A percentile compares a stretch with the other conserved stretches of the same genome.
These are phyloP conservation scores for Oryza meyeriana DNA, from an alignment of 176 grass and related monocot genomes.

Conservation along the genomic window DNA sequence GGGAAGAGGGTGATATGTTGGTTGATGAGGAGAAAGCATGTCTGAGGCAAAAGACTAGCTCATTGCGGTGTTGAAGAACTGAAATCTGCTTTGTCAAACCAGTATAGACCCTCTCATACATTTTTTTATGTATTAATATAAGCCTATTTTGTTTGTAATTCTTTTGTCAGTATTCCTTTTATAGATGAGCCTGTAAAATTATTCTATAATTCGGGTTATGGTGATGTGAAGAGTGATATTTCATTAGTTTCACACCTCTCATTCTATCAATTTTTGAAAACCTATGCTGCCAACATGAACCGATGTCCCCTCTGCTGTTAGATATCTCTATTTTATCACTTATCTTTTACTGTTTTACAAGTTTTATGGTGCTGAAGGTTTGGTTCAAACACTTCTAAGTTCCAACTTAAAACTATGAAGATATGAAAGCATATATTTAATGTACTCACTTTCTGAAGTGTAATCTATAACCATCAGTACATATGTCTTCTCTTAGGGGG, in stretches of 20 bases:
- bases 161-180: neutral
- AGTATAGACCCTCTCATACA: constrained; percentile 42
- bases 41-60: constrained; percentile 60
- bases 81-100: constrained; percentile 62
- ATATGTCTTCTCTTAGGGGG: constrained; percentile 52
- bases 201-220: constrained; percentile 24
- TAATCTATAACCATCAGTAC: constrained; percentile 1
- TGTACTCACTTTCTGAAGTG: constrained; percentile 10
- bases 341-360: neutral
- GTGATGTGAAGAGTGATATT: constrained; percentile 4
- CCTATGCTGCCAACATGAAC: neutral
- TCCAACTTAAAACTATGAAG: neutral
- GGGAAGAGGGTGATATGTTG: constrained; percentile 78
- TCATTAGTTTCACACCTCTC: neutral
- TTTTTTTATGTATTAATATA: constrained; percentile 17
- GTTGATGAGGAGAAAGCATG: constrained; percentile 63
- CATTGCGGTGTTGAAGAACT: constrained; percentile 77
- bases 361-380: neutral
- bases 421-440: neutral
- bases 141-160: neutral
- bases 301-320: neutral
- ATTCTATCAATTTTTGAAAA: neutral
- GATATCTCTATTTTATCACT: neutral
- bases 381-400: neutral
- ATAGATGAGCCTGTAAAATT: neutral